Conservation (phyloP, 2,329 filamentous ascomycete species). For the Botrytis hyacinthi region DNA sequence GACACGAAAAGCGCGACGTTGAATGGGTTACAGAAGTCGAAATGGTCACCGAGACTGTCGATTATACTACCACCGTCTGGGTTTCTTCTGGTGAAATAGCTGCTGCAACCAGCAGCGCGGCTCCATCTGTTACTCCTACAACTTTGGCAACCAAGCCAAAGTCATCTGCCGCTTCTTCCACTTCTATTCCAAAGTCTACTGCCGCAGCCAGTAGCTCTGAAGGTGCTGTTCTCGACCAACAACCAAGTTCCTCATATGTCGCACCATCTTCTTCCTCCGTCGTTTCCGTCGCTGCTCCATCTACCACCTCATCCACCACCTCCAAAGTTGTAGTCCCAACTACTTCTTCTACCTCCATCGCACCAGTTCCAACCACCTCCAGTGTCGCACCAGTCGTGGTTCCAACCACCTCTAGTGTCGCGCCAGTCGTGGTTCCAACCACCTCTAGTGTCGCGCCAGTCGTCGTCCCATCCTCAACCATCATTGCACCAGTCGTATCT, state of each 20-base stretch:
- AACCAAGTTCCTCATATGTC: slow-evolving; percentile 4
- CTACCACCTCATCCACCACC: not conserved
- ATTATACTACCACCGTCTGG: slow-evolving; percentile 42
- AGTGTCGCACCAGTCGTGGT: slow-evolving; percentile 25
- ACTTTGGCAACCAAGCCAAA: slow-evolving; percentile 21
- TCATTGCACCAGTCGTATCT: slow-evolving; percentile 25
- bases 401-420: slow-evolving; percentile 29
- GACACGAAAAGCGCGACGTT: slow-evolving; percentile 37
- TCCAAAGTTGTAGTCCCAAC: slow-evolving; percentile 4
- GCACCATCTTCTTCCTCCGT: slow-evolving; percentile 15
- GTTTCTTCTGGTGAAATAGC: slow-evolving; percentile 36
- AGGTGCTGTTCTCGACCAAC: not conserved
- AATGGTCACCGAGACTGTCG: slow-evolving; percentile 48
- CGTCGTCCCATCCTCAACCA: slow-evolving; percentile 27
- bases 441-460: slow-evolving; percentile 29
- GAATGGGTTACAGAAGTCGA: slow-evolving; percentile 50
- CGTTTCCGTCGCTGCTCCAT: slow-evolving; percentile 7
- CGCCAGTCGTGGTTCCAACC: slow-evolving; percentile 24
- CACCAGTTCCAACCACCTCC: slow-evolving; percentile 18
- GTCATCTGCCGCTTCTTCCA: slow-evolving; percentile 30
- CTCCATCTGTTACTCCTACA: slow-evolving; percentile 18
- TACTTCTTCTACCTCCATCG: slow-evolving; percentile 17
- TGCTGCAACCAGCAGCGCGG: slow-evolving; percentile 17
- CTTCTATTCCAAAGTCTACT: slow-evolving; percentile 17
- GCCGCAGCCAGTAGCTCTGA: slow-evolving; percentile 1